Conservation (phyloP, 108 stramenopile genomes). For the Skeletonema marinoi region DNA sequence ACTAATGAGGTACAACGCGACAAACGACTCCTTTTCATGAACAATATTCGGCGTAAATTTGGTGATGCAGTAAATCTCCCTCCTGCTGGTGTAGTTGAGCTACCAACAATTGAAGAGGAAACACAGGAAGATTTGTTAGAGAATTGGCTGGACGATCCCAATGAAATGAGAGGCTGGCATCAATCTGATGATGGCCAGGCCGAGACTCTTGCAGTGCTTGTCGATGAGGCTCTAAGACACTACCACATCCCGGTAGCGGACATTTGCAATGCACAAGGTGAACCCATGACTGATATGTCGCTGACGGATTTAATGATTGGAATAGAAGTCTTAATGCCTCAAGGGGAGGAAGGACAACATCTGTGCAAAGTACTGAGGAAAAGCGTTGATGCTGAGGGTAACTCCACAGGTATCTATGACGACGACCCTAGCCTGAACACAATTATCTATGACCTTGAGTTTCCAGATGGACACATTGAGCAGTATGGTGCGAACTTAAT, state of each 20-base stretch:
- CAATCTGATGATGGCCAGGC: not conserved
- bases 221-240: not conserved
- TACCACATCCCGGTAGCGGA: slow-evolving; percentile 28
- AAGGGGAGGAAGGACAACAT: slow-evolving; percentile 3
- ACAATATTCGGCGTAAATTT: not conserved
- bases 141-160: not conserved
- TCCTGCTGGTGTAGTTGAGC: not conserved
- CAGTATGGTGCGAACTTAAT: slow-evolving; percentile 54
- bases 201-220: not conserved
- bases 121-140: not conserved
- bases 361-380: slow-evolving; percentile 18
- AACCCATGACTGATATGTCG: slow-evolving; percentile 7
- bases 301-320: slow-evolving; percentile 33
- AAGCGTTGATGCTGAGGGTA: not conserved
- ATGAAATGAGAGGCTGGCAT: slow-evolving; percentile 1
- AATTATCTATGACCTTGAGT: slow-evolving; percentile 11
- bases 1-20: slow-evolving; percentile 12
- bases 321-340: slow-evolving; percentile 34
- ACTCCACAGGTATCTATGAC: slow-evolving; percentile 6
- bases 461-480: slow-evolving; percentile 14
- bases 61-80: slow-evolving; percentile 7
- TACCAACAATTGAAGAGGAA: not conserved
- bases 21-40: slow-evolving; percentile 4
- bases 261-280: slow-evolving; percentile 15
- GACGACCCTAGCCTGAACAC: slow-evolving; percentile 20